These are phyloP conservation scores for Tardiomyces depauwii DNA, from an alignment of 1,139 yeast genomes.

Conservation along the genomic window DNA sequence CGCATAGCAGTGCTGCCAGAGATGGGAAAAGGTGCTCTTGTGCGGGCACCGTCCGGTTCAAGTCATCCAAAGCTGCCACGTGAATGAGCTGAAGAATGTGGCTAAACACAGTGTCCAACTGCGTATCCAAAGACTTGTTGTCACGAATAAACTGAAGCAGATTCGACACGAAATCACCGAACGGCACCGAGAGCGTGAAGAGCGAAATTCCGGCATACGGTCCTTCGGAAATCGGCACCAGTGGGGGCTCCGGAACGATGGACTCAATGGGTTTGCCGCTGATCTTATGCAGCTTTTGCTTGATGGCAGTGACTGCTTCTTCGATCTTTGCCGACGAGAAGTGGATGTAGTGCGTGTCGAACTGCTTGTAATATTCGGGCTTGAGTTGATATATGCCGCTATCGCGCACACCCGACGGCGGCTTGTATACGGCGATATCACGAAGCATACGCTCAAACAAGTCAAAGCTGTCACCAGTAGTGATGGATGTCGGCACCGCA, in stretches of 20 bases:
- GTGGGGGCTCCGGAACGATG: constrained; percentile 26
- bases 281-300: constrained; percentile 29
- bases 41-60: constrained; percentile 6
- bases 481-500: constrained; percentile 64
- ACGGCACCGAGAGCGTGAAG: constrained; percentile 25
- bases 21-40: not conserved
- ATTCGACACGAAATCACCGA: constrained; percentile 11
- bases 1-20: not conserved
- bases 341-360: constrained; percentile 79
- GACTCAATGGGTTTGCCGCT: constrained; percentile 17
- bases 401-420: constrained; percentile 56
- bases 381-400: constrained; percentile 62
- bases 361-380: constrained; percentile 38
- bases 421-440: constrained; percentile 47
- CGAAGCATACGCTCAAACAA: constrained; percentile 58
- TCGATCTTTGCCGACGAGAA: constrained; percentile 71
- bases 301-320: constrained; percentile 50
- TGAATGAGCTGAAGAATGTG: constrained; percentile 61
- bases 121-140: constrained; percentile 20
- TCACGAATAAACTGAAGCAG: constrained; percentile 4
- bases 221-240: constrained; percentile 21
- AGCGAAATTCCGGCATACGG: constrained; percentile 24
- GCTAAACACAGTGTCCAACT: constrained; percentile 44
- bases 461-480: constrained; percentile 40
- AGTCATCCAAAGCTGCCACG: constrained; percentile 34